Percentiles rank a stretch among this genome's conserved stretches.
Conservation (phyloP, 2,329 filamentous ascomycete genomes). For the Lecanicillium sp. region DNA sequence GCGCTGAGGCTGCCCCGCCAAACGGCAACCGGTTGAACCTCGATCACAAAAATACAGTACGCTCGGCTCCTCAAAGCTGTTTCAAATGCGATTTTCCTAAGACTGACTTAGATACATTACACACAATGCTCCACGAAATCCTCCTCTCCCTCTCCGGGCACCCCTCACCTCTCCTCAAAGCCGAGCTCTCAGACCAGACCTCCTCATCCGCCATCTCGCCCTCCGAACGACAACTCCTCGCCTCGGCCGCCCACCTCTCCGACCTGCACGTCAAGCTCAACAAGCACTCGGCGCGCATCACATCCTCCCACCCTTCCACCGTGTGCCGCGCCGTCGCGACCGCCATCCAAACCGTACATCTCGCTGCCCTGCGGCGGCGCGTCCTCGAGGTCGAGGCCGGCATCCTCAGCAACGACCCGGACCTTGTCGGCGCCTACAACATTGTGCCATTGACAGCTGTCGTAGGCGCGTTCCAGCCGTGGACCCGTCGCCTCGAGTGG, state of each 20-base stretch:
- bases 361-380: conserved; percentile 75
- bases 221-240: conserved; percentile 75
- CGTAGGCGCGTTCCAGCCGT: conserved; percentile 77
- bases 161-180: conserved; percentile 76
- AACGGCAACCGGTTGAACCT: not conserved
- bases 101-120: not conserved
- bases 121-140: conserved; percentile 91
- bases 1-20: conserved; percentile 1
- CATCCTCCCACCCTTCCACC: conserved; percentile 66
- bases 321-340: conserved; percentile 85
- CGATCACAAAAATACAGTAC: not conserved
- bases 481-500: conserved; percentile 82
- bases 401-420: conserved; percentile 70
- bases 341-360: conserved; percentile 66
- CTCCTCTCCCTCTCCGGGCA: conserved; percentile 93
- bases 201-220: conserved; percentile 55
- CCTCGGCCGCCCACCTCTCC: conserved; percentile 70
- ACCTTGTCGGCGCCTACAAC: conserved; percentile 81
- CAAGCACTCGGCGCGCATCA: conserved; percentile 59
- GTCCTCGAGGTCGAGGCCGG: conserved; percentile 77
- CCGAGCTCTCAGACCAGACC: conserved; percentile 38
- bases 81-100: too few relatives aligned
- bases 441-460: conserved; percentile 87
- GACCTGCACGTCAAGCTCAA: conserved; percentile 70
- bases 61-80: too few relatives aligned